These are phyloP conservation scores for Termitomyces bulborhizus DNA, from an alignment of 768 basidiomycete species.

Conservation along the genomic window DNA sequence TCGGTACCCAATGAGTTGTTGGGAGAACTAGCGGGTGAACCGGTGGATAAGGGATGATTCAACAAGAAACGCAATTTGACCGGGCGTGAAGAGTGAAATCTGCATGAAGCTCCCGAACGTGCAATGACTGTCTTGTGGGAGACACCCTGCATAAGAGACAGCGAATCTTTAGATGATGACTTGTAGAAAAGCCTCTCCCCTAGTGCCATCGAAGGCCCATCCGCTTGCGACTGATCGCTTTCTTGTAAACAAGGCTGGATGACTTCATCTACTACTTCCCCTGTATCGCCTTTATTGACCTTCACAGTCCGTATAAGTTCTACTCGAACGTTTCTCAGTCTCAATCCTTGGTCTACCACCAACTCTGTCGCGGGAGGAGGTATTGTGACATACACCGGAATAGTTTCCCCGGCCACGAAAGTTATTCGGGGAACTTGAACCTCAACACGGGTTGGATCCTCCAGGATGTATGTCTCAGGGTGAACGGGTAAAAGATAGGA, in stretches of 20 bases:
- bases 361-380: conserved; percentile 67
- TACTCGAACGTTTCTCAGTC: conserved; percentile 73
- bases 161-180: conserved; percentile 37
- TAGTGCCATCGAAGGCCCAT: conserved; percentile 25
- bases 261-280: conserved; percentile 27
- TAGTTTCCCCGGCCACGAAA: conserved; percentile 65
- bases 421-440: conserved; percentile 68
- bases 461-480: conserved; percentile 52
- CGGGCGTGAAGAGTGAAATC: conserved; percentile 73
- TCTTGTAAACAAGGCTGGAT: conserved; percentile 14
- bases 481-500: conserved; percentile 45
- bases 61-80: conserved; percentile 78
- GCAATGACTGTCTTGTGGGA: conserved; percentile 50
- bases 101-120: conserved; percentile 86
- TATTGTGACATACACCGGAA: conserved; percentile 76
- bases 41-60: conserved; percentile 50
- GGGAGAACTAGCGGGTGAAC: conserved; percentile 42
- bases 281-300: conserved; percentile 40
- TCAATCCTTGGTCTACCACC: conserved; percentile 62
- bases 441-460: conserved; percentile 61
- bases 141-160: conserved; percentile 16
- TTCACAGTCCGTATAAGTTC: conserved; percentile 70
- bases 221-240: conserved; percentile 12
- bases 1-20: conserved; percentile 36
- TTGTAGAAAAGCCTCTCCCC: conserved; percentile 23